phyloP scores from a whole-genome alignment of 2,329 filamentous ascomycete species.

The Aureobasidium pullulans region DNA sequence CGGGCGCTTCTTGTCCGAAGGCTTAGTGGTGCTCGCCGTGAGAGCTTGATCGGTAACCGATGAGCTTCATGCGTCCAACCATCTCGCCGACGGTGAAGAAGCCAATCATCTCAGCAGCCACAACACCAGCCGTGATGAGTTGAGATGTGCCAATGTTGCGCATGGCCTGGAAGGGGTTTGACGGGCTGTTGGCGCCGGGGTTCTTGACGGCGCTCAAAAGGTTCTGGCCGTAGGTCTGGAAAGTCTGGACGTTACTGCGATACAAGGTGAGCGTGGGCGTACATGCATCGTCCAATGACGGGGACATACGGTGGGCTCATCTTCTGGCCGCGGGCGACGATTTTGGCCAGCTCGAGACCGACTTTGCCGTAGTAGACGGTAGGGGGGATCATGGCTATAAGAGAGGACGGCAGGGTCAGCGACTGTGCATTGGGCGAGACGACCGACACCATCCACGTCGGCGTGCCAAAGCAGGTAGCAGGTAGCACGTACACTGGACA shows the following conservation, averaged over 20 bases:
- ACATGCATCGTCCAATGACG: neutral
- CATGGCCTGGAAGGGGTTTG: conserved; percentile 49
- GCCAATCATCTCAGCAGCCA: conserved; percentile 78
- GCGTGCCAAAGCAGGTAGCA: neutral
- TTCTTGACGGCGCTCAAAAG: conserved; percentile 63
- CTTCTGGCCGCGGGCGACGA: conserved; percentile 79
- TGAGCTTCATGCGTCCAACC: conserved; percentile 86
- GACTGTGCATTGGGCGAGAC: neutral
- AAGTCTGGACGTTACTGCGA: conserved; percentile 61
- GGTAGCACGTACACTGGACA: conserved; percentile 67
- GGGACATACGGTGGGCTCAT: conserved; percentile 91
- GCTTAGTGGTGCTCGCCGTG: conserved; percentile 13
- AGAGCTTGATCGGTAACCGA: conserved; percentile 60
- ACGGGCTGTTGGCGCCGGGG: conserved; percentile 47
- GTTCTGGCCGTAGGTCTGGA: conserved; percentile 81
- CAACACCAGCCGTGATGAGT: conserved; percentile 64
- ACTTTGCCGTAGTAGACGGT: conserved; percentile 91
- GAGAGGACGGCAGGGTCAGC: neutral
- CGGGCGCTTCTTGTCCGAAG: neutral
- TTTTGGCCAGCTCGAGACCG: conserved; percentile 75
- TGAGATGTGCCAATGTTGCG: conserved; percentile 66
- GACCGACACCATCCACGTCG: neutral
- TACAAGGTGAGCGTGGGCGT: conserved; percentile 15
- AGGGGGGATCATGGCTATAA: conserved; percentile 70
- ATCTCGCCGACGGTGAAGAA: conserved; percentile 99